These are phyloP conservation scores for Calonectria fujianensis DNA, from an alignment of 2,329 filamentous ascomycete species.

Conservation along the genomic window DNA sequence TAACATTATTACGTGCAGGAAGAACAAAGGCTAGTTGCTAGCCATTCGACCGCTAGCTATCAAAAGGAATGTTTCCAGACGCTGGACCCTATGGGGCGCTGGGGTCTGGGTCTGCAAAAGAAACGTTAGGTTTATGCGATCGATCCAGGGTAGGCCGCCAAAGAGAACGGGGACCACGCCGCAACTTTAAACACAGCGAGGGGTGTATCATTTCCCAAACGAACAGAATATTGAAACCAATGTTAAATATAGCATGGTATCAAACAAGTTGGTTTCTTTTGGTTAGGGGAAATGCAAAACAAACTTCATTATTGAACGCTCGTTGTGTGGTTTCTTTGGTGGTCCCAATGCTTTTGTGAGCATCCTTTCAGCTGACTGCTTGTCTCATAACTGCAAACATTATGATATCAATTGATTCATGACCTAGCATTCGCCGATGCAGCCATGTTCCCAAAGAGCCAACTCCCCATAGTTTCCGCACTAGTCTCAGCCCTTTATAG, in stretches of 20 bases:
- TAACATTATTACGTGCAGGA: conserved; percentile 25
- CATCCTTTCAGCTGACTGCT: not conserved
- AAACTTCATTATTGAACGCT: not conserved
- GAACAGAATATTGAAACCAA: not conserved
- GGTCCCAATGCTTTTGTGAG: not conserved
- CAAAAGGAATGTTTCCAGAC: conserved; percentile 22
- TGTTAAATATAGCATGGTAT: not conserved
- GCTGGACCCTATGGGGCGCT: not conserved
- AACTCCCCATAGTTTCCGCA: not conserved
- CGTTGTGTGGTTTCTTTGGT: not conserved
- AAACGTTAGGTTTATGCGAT: not conserved
- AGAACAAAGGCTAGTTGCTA: not conserved
- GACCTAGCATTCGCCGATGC: not conserved
- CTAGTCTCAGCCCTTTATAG: too few species aligned
- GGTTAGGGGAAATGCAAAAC: not conserved
- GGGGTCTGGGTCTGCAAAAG: not conserved
- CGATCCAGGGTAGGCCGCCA: conserved; percentile 7
- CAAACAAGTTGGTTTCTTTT: not conserved
- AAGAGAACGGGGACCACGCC: not conserved
- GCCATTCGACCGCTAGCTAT: conserved; percentile 1
- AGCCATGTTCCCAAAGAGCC: not conserved
- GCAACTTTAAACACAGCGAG: not conserved
- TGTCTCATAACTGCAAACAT: not conserved
- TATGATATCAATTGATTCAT: not conserved
- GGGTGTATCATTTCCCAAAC: not conserved